Evolutionary conservation across 2,329 filamentous ascomycete genomes (phyloP), one percentile per base, ranked within the genome.

Genomic region (Claviceps purpurea): DNA sequence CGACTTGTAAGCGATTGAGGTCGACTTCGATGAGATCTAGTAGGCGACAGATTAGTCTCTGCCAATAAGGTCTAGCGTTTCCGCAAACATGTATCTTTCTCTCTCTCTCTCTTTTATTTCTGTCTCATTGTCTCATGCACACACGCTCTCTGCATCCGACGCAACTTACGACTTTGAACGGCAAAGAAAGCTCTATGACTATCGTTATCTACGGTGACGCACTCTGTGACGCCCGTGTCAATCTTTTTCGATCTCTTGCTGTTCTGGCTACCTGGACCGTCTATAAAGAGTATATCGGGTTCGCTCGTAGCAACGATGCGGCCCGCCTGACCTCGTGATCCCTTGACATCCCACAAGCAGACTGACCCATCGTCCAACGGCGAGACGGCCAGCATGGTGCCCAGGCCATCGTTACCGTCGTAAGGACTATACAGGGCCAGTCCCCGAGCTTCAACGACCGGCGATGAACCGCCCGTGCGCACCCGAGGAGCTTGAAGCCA

Each of bases 281-380:
- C 73, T n/a, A 74, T 69, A 52, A 83, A 82, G 16, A 95, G 72
- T 8, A 91, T 72, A 0, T 84, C 85, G 0, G 82, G 72, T 20
- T 70, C 70, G 65, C 85, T 93, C 55, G 76, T 77, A 1, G 78
- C 81, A 11, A 87, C 58, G 37, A 93, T 78, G 2, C 73, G 77
- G 2, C 87, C 85, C 57, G 75, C 77, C 56, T 64, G 72, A 5
- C 67, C 68, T 47, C 70, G 69, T 34, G 73, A 76, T 1, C 77
- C 77, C 51, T 76, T 80, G 49, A 87, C 71, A 62, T 95, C 86
- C 89, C 89, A 96, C 6, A 95, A 68, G 59, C 84, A 87, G n/a
- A 96, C 77, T 50, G 87, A 89, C 0, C 89, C 89, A 62, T 96
- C 87, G 53, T 94, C 88, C 7, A 95, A 71, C 2, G 89, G 88